A percentile compares a stretch with the other conserved stretches of the same genome.
Conservation (phyloP, 2,329 filamentous ascomycete species). For the Colletotrichum cereale region DNA sequence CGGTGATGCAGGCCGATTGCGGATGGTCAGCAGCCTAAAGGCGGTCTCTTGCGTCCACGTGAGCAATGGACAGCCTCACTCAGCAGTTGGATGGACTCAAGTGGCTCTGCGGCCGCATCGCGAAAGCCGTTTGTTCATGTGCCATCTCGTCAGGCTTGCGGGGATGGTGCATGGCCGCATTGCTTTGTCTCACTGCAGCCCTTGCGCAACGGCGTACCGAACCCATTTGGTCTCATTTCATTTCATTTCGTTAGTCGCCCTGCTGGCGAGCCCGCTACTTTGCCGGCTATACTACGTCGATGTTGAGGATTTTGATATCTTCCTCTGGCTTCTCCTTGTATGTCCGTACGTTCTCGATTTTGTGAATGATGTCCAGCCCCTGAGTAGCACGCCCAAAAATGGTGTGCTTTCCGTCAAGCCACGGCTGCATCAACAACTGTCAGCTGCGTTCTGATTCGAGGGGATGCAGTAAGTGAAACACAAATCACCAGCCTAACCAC, state of each 20-base stretch:
- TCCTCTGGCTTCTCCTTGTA: slow-evolving; percentile 95
- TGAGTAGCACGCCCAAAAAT: slow-evolving; percentile 93
- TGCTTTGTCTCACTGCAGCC: slow-evolving; percentile 34
- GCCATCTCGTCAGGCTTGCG: slow-evolving; percentile 31
- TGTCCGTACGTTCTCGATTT: slow-evolving; percentile 91
- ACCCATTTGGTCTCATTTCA: slow-evolving; percentile 19
- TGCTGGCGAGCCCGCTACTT: not conserved
- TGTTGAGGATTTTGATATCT: slow-evolving; percentile 97
- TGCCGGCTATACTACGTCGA: slow-evolving; percentile 67
- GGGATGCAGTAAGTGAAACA: not conserved
- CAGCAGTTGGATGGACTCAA: slow-evolving; percentile 30
- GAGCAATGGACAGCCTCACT: slow-evolving; percentile 36
- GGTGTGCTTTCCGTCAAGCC: slow-evolving; percentile 96
- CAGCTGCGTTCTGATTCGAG: slow-evolving; percentile 14
- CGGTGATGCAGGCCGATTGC: slow-evolving; percentile 39
- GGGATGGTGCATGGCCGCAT: slow-evolving; percentile 34
- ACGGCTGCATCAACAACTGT: slow-evolving; percentile 66
- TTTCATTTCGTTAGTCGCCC: slow-evolving; percentile 16
- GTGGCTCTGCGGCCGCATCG: slow-evolving; percentile 34
- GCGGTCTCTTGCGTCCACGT: slow-evolving; percentile 37
- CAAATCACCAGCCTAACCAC: not conserved
- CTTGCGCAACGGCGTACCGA: slow-evolving; percentile 19
- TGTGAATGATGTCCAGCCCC: slow-evolving; percentile 93
- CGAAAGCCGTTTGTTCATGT: slow-evolving; percentile 33
- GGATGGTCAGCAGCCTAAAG: slow-evolving; percentile 38